Evolutionary conservation across 1,284 basidiomycete species (phyloP).

Genomic region (Sanghuangporus baumii): DNA sequence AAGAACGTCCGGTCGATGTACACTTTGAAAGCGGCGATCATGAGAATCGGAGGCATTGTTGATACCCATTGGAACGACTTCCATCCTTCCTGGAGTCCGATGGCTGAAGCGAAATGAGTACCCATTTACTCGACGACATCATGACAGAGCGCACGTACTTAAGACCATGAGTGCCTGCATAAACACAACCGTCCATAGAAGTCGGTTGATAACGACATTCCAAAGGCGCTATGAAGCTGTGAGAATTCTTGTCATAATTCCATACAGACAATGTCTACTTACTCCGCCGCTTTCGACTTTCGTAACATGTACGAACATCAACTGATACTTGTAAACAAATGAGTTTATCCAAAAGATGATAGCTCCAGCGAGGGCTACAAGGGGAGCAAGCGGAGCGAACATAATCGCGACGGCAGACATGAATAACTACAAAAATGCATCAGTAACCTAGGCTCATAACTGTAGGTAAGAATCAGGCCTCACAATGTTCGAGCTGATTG

Average conservation of each 20-base stretch:
- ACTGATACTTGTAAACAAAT: conserved; percentile 86
- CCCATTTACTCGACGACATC: background rate
- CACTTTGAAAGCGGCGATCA: conserved; percentile 77
- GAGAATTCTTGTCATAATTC: background rate
- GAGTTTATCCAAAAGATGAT: conserved; percentile 82
- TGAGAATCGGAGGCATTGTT: conserved; percentile 70
- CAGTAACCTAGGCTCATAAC: background rate
- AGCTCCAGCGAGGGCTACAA: conserved; percentile 73
- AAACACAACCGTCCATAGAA: conserved; percentile 68
- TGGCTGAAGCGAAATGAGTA: conserved; percentile 44
- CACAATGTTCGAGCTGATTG: conserved; percentile 58
- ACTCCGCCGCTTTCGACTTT: conserved; percentile 89
- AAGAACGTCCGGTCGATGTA: conserved; percentile 70
- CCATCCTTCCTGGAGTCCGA: conserved; percentile 79
- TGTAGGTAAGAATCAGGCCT: conserved; percentile 17
- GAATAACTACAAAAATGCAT: conserved; percentile 51
- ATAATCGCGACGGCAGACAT: conserved; percentile 84
- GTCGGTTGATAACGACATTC: conserved; percentile 87
- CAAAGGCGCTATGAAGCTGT: conserved; percentile 66
- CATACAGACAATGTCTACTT: conserved; percentile 29
- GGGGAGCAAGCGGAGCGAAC: conserved; percentile 87
- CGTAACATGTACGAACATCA: conserved; percentile 89
- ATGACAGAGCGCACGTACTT: conserved; percentile 48
- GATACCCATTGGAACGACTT: conserved; percentile 67
- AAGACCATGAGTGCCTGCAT: conserved; percentile 86